Percentiles rank a stretch among this genome's conserved stretches.
phyloP scores from a whole-genome alignment of 1,139 yeast genomes.

The Lodderomyces margitis region DNA sequence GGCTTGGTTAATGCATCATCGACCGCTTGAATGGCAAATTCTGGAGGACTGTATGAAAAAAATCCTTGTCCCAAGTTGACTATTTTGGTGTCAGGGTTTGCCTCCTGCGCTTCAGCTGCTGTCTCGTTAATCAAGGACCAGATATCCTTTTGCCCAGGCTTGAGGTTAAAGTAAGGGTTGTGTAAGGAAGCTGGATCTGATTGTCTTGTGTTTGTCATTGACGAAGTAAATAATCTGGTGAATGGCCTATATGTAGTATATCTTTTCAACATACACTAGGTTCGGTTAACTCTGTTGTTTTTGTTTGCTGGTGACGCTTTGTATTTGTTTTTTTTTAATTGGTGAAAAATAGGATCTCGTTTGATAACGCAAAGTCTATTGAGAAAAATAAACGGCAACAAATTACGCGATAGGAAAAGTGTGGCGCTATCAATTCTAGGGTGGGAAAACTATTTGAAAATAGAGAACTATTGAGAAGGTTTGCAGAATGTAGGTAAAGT shows the following conservation, averaged over 20 bases:
- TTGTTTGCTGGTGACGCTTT: neutral
- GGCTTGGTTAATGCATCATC: conserved; percentile 69
- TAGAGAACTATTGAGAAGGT: too few species aligned
- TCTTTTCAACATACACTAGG: conserved; percentile 2
- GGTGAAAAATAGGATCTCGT: conserved; percentile 1
- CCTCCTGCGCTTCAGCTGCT: conserved; percentile 70
- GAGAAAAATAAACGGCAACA: neutral
- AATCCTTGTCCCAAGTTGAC: conserved; percentile 95
- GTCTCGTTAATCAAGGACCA: conserved; percentile 95
- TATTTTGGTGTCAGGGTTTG: conserved; percentile 61
- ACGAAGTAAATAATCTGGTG: neutral
- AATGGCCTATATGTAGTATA: neutral
- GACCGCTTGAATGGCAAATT: conserved; percentile 84
- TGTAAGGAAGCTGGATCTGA: conserved; percentile 28
- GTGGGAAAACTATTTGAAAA: too few species aligned
- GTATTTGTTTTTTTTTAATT: neutral
- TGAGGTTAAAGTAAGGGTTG: conserved; percentile 59
- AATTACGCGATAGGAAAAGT: neutral
- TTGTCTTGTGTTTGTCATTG: conserved; percentile 3
- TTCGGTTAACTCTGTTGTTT: too few species aligned
- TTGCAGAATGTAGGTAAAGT: too few species aligned
- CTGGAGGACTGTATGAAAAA: conserved; percentile 92
- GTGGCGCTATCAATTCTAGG: conserved; percentile 2
- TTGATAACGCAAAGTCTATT: neutral
- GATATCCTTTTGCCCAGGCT: conserved; percentile 73